Percentiles rank a stretch among this genome's conserved stretches.
phyloP scores from a whole-genome alignment of 805 yeast genomes.

The Lipomyces yamadae region DNA sequence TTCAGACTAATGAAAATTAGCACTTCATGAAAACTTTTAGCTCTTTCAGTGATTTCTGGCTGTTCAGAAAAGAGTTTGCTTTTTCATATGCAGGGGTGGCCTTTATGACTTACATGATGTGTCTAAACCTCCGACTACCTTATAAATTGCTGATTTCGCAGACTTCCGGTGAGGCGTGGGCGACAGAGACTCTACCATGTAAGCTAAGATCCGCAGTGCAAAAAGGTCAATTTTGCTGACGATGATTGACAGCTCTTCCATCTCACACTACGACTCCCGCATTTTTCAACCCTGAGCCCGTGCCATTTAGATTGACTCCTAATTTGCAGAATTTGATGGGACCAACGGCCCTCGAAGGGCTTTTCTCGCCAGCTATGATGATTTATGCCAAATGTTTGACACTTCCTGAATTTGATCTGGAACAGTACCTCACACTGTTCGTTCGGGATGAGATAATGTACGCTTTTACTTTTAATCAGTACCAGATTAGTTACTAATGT shows the following conservation, averaged over 20 bases:
- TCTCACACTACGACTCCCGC: constrained; percentile 70
- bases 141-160: constrained; percentile 85
- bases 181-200: constrained; percentile 94
- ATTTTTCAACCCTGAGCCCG: constrained; percentile 88
- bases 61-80: constrained; percentile 92
- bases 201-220: constrained; percentile 48
- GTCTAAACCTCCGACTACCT: constrained; percentile 90
- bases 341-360: constrained; percentile 90
- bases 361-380: constrained; percentile 81
- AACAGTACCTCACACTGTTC: constrained; percentile 87
- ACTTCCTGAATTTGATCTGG: constrained; percentile 91
- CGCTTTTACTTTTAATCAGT: background rate
- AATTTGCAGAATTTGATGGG: constrained; percentile 93
- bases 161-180: constrained; percentile 86
- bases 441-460: constrained; percentile 89
- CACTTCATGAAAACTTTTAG: constrained; percentile 73
- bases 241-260: constrained; percentile 41
- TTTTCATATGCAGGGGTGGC: constrained; percentile 93
- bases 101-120: constrained; percentile 92
- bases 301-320: constrained; percentile 95
- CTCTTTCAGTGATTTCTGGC: constrained; percentile 92
- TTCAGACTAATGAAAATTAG: constrained; percentile 14
- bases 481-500: background rate
- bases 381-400: constrained; percentile 84
- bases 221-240: constrained; percentile 39